These are phyloP conservation scores for Ceratocystis destructans DNA, from an alignment of 2,329 filamentous ascomycete genomes.

Conservation along the genomic window DNA sequence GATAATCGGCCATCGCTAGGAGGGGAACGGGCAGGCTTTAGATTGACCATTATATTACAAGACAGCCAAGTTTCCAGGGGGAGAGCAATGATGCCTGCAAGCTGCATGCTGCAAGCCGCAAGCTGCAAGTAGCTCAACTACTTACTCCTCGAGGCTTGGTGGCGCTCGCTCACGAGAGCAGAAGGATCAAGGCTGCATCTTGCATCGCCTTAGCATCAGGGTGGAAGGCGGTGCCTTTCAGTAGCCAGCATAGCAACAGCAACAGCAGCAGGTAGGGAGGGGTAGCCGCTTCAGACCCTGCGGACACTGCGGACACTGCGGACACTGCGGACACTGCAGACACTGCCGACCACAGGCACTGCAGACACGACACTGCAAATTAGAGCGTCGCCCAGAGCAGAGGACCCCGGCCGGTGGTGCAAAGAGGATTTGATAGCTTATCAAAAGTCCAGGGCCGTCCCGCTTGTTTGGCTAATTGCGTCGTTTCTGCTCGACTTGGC, in stretches of 20 bases:
- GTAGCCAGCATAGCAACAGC: neutral
- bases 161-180: neutral
- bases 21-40: slow-evolving; percentile 5
- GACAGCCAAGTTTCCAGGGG: neutral
- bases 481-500: neutral
- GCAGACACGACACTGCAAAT: slow-evolving; percentile 2
- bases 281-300: neutral
- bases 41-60: slow-evolving; percentile 3
- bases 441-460: neutral
- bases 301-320: too few species aligned
- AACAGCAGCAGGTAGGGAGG: neutral
- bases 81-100: neutral
- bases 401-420: neutral
- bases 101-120: neutral
- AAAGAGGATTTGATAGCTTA: slow-evolving; percentile 9
- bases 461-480: neutral
- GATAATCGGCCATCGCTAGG: neutral
- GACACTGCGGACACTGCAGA: too few species aligned
- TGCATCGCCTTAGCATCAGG: neutral
- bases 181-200: neutral
- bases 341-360: too few species aligned
- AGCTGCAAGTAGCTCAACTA: neutral
- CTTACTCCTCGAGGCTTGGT: neutral
- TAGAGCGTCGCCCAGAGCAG: neutral
- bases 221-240: neutral